Percentiles rank a stretch among this genome's conserved stretches.
These are phyloP conservation scores for Aureobasidium subglaciale DNA, from an alignment of 2,329 filamentous ascomycete species.

Conservation along the genomic window DNA sequence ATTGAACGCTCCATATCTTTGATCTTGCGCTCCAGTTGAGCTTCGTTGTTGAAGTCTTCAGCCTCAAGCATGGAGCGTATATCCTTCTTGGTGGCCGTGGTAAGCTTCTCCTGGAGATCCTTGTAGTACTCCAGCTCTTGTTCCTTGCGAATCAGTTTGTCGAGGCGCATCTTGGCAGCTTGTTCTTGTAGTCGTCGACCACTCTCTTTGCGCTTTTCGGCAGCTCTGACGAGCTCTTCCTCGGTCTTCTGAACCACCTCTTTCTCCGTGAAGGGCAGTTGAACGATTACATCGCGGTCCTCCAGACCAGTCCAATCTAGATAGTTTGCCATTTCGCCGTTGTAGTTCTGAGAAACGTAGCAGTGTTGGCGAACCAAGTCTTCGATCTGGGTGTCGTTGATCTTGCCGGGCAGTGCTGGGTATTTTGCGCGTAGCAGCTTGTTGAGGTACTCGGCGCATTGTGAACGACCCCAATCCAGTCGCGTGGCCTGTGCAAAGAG, in stretches of 20 bases:
- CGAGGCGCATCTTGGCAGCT: slow-evolving; percentile 92
- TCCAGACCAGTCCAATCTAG: slow-evolving; percentile 90
- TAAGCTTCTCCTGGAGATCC: slow-evolving; percentile 65
- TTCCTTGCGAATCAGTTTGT: slow-evolving; percentile 93
- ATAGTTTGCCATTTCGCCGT: slow-evolving; percentile 65
- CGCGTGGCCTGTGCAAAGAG: slow-evolving; percentile 78
- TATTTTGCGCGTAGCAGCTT: slow-evolving; percentile 91
- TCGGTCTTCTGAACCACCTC: slow-evolving; percentile 85
- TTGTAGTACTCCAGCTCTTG: slow-evolving; percentile 92
- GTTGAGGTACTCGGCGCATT: slow-evolving; percentile 82
- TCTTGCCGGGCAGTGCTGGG: slow-evolving; percentile 76
- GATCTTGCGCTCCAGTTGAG: slow-evolving; percentile 73
- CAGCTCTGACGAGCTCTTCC: slow-evolving; percentile 82
- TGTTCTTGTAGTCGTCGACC: slow-evolving; percentile 88
- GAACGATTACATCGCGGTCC: slow-evolving; percentile 79
- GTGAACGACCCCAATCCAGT: slow-evolving; percentile 89
- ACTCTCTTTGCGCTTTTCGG: slow-evolving; percentile 91
- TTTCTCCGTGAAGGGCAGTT: slow-evolving; percentile 91
- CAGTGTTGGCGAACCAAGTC: slow-evolving; percentile 82
- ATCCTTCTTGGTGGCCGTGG: slow-evolving; percentile 76
- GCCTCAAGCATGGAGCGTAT: slow-evolving; percentile 76
- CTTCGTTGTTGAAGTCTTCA: slow-evolving; percentile 88
- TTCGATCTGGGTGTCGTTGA: slow-evolving; percentile 81
- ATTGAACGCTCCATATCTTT: slow-evolving; percentile 87
- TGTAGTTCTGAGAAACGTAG: slow-evolving; percentile 80